Base-by-base conservation (phyloP, 164 flowering plant species). In the Vitis labrusca region DNA sequence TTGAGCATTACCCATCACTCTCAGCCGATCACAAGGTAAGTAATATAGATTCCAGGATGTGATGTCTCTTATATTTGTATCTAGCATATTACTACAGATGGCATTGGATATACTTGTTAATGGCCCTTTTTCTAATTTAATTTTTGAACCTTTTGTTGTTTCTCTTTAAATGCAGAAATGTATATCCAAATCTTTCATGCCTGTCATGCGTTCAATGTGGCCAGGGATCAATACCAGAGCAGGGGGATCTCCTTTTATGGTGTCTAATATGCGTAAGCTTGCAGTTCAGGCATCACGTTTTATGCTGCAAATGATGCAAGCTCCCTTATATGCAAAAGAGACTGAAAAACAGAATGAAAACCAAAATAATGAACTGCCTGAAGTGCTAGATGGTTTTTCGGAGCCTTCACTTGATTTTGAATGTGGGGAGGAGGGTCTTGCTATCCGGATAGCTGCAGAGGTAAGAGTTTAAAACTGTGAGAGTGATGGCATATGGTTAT, bases 251-350 rank as follows among this genome's bases (percentile, higher is more conserved):
- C 10, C 91, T 1, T 2, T 64, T 49, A 67, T 78, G 65, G 85
- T 96, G 63, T 92, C 97, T 55, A 87, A 83, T 68, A 76, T 81
- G 87, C 91, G 98, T 48, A 96, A 89, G 55, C 92, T 85, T 78
- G 97, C 97, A 15, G 80, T 76, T 63, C 97, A 91, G 80, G 97
- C 95, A 67, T 92, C 97, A 59, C 97, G 83, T 48, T 93, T 93
- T 82, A 92, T 96, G 97, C 81, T 93, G 80, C 94, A 92, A 77
- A 96, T 96, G 98, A 83, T 96, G 90, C 97, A 92, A 79, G 79
- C 88, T 76, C 94, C 94, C 30, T 72, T 92, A 48, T 85, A 87
- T 65, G 65, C 64, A 32, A 82, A 83, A 62, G 91, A 82, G 68
- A 72, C 71, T 64, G 73, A 78, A 68, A 51, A 9, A 3, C 71